phyloP scores from a whole-genome alignment of 1,139 yeast species.

The Saccharomycopsis crataegensis region DNA sequence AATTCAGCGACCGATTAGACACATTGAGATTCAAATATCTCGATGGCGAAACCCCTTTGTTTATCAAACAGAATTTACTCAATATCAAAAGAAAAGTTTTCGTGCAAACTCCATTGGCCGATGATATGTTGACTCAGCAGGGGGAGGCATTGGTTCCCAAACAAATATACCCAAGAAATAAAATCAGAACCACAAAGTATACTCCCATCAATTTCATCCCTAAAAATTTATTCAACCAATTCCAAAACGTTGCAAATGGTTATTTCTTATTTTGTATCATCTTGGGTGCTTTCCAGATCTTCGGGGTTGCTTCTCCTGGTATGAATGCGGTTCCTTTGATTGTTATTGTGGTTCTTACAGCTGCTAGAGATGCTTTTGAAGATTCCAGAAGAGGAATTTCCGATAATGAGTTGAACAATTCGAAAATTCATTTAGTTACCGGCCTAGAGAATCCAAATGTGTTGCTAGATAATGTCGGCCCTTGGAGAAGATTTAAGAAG shows the following conservation, averaged over 20 bases:
- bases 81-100: conserved; percentile 42
- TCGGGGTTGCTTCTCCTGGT: conserved; percentile 88
- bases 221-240: conserved; percentile 71
- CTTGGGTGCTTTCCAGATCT: conserved; percentile 79
- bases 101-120: conserved; percentile 65
- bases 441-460: conserved; percentile 75
- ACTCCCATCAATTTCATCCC: conserved; percentile 88
- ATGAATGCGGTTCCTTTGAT: conserved; percentile 90
- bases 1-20: conserved; percentile 5
- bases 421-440: conserved; percentile 65
- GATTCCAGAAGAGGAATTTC: conserved; percentile 78
- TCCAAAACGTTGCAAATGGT: conserved; percentile 81
- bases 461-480: conserved; percentile 49
- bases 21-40: conserved; percentile 5
- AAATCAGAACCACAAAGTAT: conserved; percentile 92
- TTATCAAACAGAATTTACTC: conserved; percentile 8
- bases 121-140: conserved; percentile 49
- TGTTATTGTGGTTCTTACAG: conserved; percentile 84
- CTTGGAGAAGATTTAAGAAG: conserved; percentile 58
- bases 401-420: conserved; percentile 83
- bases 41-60: conserved; percentile 8
- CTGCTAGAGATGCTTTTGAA: conserved; percentile 87
- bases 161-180: conserved; percentile 65
- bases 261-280: conserved; percentile 79
- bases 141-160: conserved; percentile 45